Base-by-base conservation (phyloP, 2,329 filamentous ascomycete species). In the Calonectria leucothoes region DNA sequence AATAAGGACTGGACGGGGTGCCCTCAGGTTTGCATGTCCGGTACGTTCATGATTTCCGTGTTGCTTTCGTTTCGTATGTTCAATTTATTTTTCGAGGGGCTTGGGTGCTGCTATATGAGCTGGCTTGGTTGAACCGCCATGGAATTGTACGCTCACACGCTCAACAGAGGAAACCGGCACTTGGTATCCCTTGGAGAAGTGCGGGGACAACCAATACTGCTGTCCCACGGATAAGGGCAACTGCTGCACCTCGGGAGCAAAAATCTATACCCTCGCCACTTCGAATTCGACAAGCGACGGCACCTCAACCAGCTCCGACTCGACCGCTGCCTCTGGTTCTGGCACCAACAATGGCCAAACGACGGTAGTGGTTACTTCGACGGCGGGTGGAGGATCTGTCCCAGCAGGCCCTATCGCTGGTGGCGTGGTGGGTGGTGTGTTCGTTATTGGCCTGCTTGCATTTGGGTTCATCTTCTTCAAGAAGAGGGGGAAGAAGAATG, bases 1-100 rank as follows among this genome's bases (percentile, higher is more conserved):
- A 79, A 78, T 55, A 71, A 77, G 29, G 77, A 79, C 27, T 79
- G 77, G 77, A 75, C 74, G 0, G 73, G 73, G 17, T 79, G 77
- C 4, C 77, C 76, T 3, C 42, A 77, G 12, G 55, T 76, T 29
- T 79, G 77, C 51, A 71, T 77, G 72, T 75, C 77, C 37, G 69
- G 77, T 78, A 49, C 45, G 77, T 64, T 25, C 27, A 42, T 73
- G 20, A 4, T 20, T 27, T 4, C 4, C 11, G 17, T 25, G 27
- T 20, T 20, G 29, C 42, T 45, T 45, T 23, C 6, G 20, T 11
- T 10, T 45, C 42, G 12, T 45, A n/a, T 45, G n/a, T 45, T 45
- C 20, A 10, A 10, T 23, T 45, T 45, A 17, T 23, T 45, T 45
- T 23, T 45, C 6, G 17, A 12, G n/a, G 42, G 33, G 45, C 4